Evolutionary conservation across 352 stramenopile genomes (phyloP).

Genomic region (Peronospora farinosa): DNA sequence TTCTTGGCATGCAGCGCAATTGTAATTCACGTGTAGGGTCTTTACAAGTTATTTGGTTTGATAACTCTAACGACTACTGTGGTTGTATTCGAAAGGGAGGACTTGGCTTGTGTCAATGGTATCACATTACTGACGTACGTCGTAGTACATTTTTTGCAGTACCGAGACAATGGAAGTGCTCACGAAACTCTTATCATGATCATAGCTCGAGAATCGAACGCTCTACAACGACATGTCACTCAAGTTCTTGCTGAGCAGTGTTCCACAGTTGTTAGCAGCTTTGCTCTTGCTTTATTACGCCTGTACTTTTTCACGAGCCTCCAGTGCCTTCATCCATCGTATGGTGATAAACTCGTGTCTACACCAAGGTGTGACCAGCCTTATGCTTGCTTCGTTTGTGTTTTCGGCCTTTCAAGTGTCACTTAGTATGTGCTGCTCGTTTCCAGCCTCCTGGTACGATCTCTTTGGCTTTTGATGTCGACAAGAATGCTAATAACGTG

Average conservation of each 20-base stretch:
- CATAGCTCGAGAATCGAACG: constrained; percentile 34
- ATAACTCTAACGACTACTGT: neutral
- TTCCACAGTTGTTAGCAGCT: constrained; percentile 39
- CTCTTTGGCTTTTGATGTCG: neutral
- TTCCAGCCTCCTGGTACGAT: constrained; percentile 41
- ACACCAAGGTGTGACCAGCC: constrained; percentile 35
- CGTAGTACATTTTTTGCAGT: neutral
- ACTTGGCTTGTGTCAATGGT: constrained; percentile 50
- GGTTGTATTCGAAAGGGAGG: constrained; percentile 19
- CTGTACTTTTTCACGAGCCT: constrained; percentile 38
- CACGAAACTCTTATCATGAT: neutral
- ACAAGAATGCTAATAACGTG: constrained; percentile 3
- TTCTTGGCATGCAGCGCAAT: constrained; percentile 23
- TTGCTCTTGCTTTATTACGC: constrained; percentile 59
- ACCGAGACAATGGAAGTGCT: neutral
- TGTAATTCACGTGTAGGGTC: constrained; percentile 12
- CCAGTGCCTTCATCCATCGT: constrained; percentile 42
- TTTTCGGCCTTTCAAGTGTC: constrained; percentile 41
- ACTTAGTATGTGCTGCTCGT: constrained; percentile 50
- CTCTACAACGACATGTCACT: constrained; percentile 39
- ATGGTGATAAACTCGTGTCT: constrained; percentile 52
- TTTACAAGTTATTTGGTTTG: neutral
- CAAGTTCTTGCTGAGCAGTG: constrained; percentile 47
- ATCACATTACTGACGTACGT: constrained; percentile 42
- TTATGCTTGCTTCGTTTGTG: constrained; percentile 39